Conservation (phyloP, 345 rosid species). For the Boechera retrofracta region DNA sequence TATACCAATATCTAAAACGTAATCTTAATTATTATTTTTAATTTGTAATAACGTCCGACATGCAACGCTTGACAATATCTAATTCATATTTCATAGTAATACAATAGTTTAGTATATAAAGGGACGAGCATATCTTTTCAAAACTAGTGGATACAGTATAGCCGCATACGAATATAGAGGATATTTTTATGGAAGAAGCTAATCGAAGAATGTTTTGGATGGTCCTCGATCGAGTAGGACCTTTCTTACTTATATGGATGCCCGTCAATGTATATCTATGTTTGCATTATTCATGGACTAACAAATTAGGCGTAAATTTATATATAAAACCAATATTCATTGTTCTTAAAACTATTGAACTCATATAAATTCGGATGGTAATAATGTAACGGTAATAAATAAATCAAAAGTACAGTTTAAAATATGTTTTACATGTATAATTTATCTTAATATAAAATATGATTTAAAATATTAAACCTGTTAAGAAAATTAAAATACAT, state of each 20-base stretch:
- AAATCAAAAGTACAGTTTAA: background rate
- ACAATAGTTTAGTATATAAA: background rate
- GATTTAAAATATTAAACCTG: background rate
- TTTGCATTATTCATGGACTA: background rate
- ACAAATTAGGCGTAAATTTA: background rate
- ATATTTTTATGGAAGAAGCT: background rate
- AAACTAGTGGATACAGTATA: slow-evolving; percentile 29
- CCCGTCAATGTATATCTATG: slow-evolving; percentile 10
- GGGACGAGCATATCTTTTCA: slow-evolving; percentile 17
- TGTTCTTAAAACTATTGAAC: background rate
- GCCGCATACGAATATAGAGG: slow-evolving; percentile 37
- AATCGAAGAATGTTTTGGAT: slow-evolving; percentile 29
- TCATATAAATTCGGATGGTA: background rate
- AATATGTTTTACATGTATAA: background rate
- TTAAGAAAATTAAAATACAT: background rate
- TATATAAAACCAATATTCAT: too few species aligned
- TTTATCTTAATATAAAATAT: background rate
- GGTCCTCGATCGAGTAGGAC: slow-evolving; percentile 37
- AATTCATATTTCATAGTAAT: background rate
- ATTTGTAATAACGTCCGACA: background rate
- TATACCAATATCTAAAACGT: background rate
- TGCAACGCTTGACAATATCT: background rate
- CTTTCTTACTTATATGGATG: slow-evolving; percentile 27
- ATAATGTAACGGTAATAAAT: background rate
- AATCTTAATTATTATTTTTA: background rate